These are phyloP conservation scores for Mallotus repandus DNA, from an alignment of 441 rosid genomes.

Conservation along the genomic window DNA sequence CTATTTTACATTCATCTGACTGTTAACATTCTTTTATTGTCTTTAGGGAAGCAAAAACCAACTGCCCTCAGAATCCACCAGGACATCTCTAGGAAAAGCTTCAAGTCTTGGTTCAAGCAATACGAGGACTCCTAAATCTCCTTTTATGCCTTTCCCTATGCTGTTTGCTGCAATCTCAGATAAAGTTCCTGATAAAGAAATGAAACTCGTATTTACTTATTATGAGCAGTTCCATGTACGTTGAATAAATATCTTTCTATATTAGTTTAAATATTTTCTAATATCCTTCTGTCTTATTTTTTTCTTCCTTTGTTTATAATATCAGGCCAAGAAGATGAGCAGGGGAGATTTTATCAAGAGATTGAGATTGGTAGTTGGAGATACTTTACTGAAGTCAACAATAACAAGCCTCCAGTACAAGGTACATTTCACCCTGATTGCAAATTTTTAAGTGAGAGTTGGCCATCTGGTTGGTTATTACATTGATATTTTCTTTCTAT, in stretches of 20 bases:
- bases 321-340: slow-evolving; percentile 63
- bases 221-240: slow-evolving; percentile 74
- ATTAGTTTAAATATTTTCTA: background rate
- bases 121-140: slow-evolving; percentile 69
- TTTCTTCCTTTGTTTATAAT: background rate
- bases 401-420: slow-evolving; percentile 72
- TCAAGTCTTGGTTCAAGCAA: slow-evolving; percentile 59
- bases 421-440: slow-evolving; percentile 40
- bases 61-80: slow-evolving; percentile 32
- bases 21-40: slow-evolving; percentile 16
- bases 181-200: slow-evolving; percentile 54
- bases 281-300: background rate
- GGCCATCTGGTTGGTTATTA: background rate
- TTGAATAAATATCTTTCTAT: background rate
- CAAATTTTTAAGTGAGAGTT: background rate
- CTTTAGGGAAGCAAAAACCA: slow-evolving; percentile 38
- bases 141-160: slow-evolving; percentile 92
- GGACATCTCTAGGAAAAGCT: slow-evolving; percentile 43
- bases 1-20: background rate
- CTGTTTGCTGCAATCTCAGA: slow-evolving; percentile 78
- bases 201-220: slow-evolving; percentile 50
- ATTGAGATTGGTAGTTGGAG: slow-evolving; percentile 73
- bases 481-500: no score
- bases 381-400: slow-evolving; percentile 69
- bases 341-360: slow-evolving; percentile 71